Base-by-base conservation (phyloP, 495 filamentous ascomycete species). In the Cetradonia linearis region DNA sequence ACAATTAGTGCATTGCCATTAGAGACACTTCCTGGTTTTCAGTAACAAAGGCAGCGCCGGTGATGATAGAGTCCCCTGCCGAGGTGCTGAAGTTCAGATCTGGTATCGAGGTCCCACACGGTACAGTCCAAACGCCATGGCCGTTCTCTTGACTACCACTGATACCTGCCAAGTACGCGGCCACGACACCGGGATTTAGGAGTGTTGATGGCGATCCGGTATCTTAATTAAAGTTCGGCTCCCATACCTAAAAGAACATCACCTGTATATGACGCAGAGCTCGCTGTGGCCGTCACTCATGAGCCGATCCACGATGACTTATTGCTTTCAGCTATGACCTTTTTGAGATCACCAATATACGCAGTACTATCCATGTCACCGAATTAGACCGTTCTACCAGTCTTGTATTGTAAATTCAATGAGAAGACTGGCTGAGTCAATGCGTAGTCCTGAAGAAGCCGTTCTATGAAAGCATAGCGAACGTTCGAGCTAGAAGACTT, bases 31-130 rank as follows among this genome's bases (percentile, higher is more conserved):
- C n/a, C 9, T 25, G 20, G 20, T 2, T 25, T 25, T 5, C 42
- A 25, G 42, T 46, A 46, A 25, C 8, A 20, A 46, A 46, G 9
- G 42, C 42, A 46, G 42, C 8, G 42, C 42, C 42, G 3, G 42
- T n/a, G 20, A 46, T 46, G 2, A 13, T 25, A 46, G 42, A 46
- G 42, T 10, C 25, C 20, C 50, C 50, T 33, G 50, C 33, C 30
- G 50, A 54, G 28, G 33, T 36, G 27, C 50, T 54, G 27, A 54
- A 54, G 50, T 18, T 31, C 6, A 54, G 10, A 36, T 54, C 50
- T 5, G 50, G 50, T 25, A 54, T 31, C 14, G 28, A n/a, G 13
- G 50, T 36, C 18, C 33, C 50, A 5, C 50, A 54, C 16, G 50
- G 50, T n/a, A 54, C 50, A 23, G 25, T 30, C 50, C 50, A 54